A percentile compares a stretch with the other conserved stretches of the same genome.
phyloP scores from a whole-genome alignment of 495 filamentous ascomycete species.

The Trichoderma parareesei region DNA sequence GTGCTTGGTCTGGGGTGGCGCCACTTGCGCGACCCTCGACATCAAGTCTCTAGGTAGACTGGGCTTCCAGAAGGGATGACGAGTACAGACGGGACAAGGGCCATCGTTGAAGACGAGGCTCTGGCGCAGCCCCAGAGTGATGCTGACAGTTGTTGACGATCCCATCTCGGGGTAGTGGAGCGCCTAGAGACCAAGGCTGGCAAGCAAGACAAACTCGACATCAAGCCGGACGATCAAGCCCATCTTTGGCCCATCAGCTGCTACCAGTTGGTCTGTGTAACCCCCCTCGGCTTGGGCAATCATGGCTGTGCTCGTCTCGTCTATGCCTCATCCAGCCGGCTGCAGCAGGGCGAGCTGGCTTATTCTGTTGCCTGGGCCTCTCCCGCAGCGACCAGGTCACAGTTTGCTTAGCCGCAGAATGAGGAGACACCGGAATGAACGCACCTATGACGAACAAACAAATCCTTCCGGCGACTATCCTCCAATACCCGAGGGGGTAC shows the following conservation, averaged over 20 bases:
- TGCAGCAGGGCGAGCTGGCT: background rate
- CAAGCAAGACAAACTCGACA: too few species aligned
- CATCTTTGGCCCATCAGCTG: background rate
- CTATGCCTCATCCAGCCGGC: background rate
- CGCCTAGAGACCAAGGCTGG: too few species aligned
- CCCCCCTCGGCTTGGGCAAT: background rate
- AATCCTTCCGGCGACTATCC: background rate
- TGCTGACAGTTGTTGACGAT: too few species aligned
- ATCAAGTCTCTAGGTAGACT: background rate
- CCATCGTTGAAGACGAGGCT: too few species aligned
- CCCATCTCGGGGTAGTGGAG: too few species aligned
- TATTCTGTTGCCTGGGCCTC: background rate
- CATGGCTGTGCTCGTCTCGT: background rate
- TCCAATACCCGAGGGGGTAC: background rate
- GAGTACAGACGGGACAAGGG: too few species aligned
- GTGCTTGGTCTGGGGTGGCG: too few species aligned
- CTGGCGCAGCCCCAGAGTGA: too few species aligned
- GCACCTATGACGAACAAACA: background rate
- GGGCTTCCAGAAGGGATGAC: background rate
- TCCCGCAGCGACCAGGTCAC: background rate
- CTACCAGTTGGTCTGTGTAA: background rate
- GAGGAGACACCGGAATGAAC: background rate
- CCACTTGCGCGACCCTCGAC: too few species aligned
- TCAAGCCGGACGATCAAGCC: background rate
- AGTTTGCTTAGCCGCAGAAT: background rate